Base-by-base conservation (phyloP, 2,329 filamentous ascomycete species). In the Tolypocladium cylindrosporum region DNA sequence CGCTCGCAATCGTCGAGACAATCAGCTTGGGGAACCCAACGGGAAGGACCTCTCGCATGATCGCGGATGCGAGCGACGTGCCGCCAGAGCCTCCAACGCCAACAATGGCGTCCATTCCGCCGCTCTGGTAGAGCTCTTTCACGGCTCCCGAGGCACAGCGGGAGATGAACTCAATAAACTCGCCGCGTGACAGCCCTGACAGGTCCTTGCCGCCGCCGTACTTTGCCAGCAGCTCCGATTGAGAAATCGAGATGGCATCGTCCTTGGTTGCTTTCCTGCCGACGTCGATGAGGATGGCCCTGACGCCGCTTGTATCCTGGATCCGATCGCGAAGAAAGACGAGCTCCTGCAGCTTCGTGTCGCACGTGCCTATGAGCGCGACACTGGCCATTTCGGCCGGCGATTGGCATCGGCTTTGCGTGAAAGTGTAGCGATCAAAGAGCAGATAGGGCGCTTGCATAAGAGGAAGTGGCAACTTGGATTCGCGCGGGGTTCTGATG, bases 21-120 rank as follows among this genome's bases (percentile, higher is more conserved):
- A 90, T 85, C 51, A 90, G 63, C 65, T 90, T 90, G 0, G 87
- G 87, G 55, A 90, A 80, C 0, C 85, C 85, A 14, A 89, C 75
- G 0, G 86, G 86, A 0, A 87, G 67, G 0, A 76, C 78, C 2
- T 78, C 71, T 16, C 83, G 75, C 85, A 90, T 88, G 0, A 84
- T 77, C 0, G 78, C 72, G 0, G 85, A 77, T 0, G 80, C 79
- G 13, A 89, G 74, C 2, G 81, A 79, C 0, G 86, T 88, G 0
- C 84, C 83, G 27, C 82, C 79, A 0, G 82, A 86, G 0, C 87
- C 87, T 9, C 84, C 87, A 0, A 84, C 77, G 0, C 77, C 77
- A 14, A 89, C 70, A 16, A 86, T 76, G 2, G 77, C 86, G 51
- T 86, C 78, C 39, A 87, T 76, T 2, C 65, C 54, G 0, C 65